phyloP scores from a whole-genome alignment of 495 filamentous ascomycete genomes.

The Astrothelium macrocarpum region DNA sequence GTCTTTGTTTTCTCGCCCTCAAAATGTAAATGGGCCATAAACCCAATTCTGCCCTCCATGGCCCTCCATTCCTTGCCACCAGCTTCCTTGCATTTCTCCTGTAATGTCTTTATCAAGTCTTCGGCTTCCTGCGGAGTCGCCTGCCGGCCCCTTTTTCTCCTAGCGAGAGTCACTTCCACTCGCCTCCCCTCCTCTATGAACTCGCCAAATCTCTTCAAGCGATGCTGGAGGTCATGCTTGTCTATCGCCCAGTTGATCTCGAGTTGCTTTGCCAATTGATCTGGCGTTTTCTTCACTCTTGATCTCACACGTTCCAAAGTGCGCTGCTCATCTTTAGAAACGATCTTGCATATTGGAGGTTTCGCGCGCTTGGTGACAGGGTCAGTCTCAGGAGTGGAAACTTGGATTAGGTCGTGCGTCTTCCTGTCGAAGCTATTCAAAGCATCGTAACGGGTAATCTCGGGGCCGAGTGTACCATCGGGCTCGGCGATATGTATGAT shows the following conservation, averaged over 20 bases:
- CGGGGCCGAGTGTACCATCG: conserved; percentile 16
- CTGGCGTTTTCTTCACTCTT: conserved; percentile 16
- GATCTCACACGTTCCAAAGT: conserved; percentile 33
- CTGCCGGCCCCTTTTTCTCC: conserved; percentile 27
- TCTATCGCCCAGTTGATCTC: conserved; percentile 82
- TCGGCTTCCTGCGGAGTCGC: conserved; percentile 25
- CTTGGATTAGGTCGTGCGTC: conserved; percentile 48
- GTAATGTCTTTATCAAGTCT: conserved; percentile 20
- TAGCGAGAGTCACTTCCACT: conserved; percentile 29
- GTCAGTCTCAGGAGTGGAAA: conserved; percentile 33
- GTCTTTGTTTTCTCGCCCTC: conserved; percentile 14
- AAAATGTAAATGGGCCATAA: conserved; percentile 24
- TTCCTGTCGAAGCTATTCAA: conserved; percentile 41
- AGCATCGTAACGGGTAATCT: conserved; percentile 30
- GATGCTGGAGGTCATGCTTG: conserved; percentile 27
- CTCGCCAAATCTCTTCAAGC: conserved; percentile 23
- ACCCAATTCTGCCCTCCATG: conserved; percentile 28
- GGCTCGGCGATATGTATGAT: conserved; percentile 20
- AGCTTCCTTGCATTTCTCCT: conserved; percentile 15
- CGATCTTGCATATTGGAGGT: conserved; percentile 56
- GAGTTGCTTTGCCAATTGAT: conserved; percentile 49
- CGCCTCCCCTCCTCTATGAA: conserved; percentile 31
- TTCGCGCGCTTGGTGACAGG: not conserved
- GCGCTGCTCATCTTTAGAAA: conserved; percentile 41
- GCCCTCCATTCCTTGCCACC: conserved; percentile 23